phyloP scores from a whole-genome alignment of 495 filamentous ascomycete species.

The Choiromyces venosus region DNA sequence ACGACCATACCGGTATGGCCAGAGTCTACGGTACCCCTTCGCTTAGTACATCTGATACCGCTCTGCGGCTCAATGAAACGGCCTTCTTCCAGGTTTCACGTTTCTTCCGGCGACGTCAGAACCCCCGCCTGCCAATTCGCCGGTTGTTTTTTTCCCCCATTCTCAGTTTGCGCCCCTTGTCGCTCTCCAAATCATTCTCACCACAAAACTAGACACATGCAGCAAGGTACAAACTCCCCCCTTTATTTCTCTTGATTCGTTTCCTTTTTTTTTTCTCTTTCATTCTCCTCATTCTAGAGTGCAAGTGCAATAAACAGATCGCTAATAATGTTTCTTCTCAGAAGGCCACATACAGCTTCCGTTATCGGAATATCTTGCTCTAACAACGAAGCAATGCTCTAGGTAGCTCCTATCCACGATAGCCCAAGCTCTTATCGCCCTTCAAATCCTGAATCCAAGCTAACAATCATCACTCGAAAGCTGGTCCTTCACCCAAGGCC shows the following conservation, averaged over 20 bases:
- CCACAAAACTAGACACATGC: constrained; percentile 22
- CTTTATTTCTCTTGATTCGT: too few species aligned
- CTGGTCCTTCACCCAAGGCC: constrained; percentile 85
- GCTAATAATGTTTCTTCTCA: constrained; percentile 7
- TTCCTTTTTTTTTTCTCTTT: background rate
- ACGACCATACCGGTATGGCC: too few species aligned
- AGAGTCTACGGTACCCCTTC: too few species aligned
- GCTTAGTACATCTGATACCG: background rate
- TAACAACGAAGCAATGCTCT: constrained; percentile 36
- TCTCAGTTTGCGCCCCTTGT: constrained; percentile 2
- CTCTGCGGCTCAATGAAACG: background rate
- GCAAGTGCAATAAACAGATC: background rate
- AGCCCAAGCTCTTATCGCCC: constrained; percentile 7
- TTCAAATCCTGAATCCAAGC: constrained; percentile 16
- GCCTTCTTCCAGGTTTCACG: background rate
- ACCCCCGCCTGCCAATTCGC: background rate
- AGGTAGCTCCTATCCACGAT: constrained; percentile 18
- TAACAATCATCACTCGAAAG: constrained; percentile 47
- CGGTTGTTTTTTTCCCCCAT: background rate
- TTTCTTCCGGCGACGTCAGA: background rate
- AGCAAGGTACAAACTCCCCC: constrained; percentile 31
- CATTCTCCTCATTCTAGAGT: background rate
- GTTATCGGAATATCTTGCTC: constrained; percentile 37
- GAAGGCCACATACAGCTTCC: constrained; percentile 41
- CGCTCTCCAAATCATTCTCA: background rate